Percentiles rank a stretch among this genome's conserved stretches.
These are phyloP conservation scores for Xylaria sp. DNA, from an alignment of 2,329 filamentous ascomycete species.

Conservation along the genomic window DNA sequence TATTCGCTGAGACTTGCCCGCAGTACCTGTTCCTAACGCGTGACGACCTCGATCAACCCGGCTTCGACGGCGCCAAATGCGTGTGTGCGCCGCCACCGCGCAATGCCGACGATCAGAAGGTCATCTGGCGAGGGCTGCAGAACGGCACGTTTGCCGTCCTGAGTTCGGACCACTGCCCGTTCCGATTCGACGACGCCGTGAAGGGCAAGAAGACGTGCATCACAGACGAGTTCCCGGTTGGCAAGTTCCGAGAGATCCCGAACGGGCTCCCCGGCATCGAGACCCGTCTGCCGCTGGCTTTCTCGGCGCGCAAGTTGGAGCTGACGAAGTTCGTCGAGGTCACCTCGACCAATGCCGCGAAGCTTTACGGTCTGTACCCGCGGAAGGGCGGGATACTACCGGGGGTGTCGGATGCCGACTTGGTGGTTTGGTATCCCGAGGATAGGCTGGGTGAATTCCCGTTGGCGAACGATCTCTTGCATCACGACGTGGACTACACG, in stretches of 20 bases:
- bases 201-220: constrained; percentile 61
- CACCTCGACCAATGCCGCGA: constrained; percentile 64
- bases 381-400: constrained; percentile 61
- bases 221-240: constrained; percentile 54
- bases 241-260: constrained; percentile 65
- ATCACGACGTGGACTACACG: constrained; percentile 71
- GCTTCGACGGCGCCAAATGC: constrained; percentile 65
- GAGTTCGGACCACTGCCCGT: constrained; percentile 58
- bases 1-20: constrained; percentile 66
- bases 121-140: constrained; percentile 60
- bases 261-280: constrained; percentile 69
- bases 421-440: constrained; percentile 67
- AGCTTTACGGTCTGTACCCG: constrained; percentile 66
- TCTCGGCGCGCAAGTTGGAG: constrained; percentile 54
- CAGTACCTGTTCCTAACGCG: constrained; percentile 66
- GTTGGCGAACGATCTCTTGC: constrained; percentile 63
- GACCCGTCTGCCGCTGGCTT: constrained; percentile 61
- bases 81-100: constrained; percentile 65
- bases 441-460: constrained; percentile 54
- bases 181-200: constrained; percentile 58
- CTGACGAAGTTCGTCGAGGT: constrained; percentile 64
- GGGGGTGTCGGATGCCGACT: constrained; percentile 64
- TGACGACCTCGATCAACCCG: constrained; percentile 59
- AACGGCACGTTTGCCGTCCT: constrained; percentile 65
- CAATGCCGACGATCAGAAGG: constrained; percentile 58